Base-by-base conservation (phyloP, 2,329 filamentous ascomycete genomes). In the Ophiocordyceps camponoti-leonardi region DNA sequence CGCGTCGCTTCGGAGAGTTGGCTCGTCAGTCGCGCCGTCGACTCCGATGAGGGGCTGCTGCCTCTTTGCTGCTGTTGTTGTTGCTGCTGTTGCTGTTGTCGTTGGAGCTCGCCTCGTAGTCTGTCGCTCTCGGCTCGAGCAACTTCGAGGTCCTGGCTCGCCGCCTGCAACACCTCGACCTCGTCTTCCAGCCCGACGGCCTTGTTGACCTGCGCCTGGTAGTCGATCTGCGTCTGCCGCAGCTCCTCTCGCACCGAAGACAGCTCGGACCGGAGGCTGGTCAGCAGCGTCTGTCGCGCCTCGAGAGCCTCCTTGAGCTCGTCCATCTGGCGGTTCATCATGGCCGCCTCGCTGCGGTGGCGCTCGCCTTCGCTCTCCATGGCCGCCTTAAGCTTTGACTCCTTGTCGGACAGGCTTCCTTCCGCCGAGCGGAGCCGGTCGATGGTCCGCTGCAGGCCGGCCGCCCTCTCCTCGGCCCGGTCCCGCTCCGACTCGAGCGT, bases 241-340 rank as follows among this genome's bases (percentile, higher is more conserved):
- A 87, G 68, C 46, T 86, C 79, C 50, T 87, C 82, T 45, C 75
- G 76, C 10, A 79, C 72, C 8, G 67, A 63, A 2, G 80, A 75
- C 4, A 87, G 63, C 53, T 88, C 82, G 45, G 69, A 72, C 45
- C 80, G 75, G 23, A 83, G 67, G 44, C 75, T 73, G 18, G 81
- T 81, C 6, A 86, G 61, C 41, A 76, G 68, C n/a, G 71, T 65
- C 54, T 83, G 76, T 50, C 81, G 77, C 26, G 74, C 67, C 46
- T 81, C 72, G 13, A 92, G 69, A 47, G 86, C 83, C 43, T 77
- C 72, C 54, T 83, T 80, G 11, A 92, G 68, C 44, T 82, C 80
- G 42, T 82, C 75, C 44, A 94, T 77, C 58, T 92, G 84, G n/a
- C 75, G 72, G 49, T 69, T 75, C 44, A 94, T 66, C 8, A 79